A percentile compares a stretch with the other conserved stretches of the same genome.
These are phyloP conservation scores for Stereum hirsutum DNA, from an alignment of 1,284 basidiomycete genomes.

Conservation along the genomic window DNA sequence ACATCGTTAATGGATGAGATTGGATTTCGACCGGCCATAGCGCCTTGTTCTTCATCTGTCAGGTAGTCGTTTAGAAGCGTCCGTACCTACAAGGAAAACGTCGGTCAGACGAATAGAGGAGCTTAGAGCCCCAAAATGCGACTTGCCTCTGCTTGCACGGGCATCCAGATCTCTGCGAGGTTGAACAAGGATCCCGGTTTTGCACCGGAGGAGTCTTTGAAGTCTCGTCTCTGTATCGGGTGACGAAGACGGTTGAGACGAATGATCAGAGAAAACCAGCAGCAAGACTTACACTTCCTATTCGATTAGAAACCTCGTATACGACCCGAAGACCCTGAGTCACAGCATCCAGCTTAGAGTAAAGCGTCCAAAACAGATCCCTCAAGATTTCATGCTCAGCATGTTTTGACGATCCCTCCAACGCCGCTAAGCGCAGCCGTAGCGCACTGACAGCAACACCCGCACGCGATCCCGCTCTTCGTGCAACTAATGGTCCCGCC, in stretches of 20 bases:
- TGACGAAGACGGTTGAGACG: conserved; percentile 7
- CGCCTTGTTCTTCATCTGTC: conserved; percentile 78
- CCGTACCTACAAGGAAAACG: conserved; percentile 48
- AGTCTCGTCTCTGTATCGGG: conserved; percentile 66
- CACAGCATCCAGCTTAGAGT: conserved; percentile 95
- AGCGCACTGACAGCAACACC: conserved; percentile 30
- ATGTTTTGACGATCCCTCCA: conserved; percentile 70
- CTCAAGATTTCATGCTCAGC: conserved; percentile 78
- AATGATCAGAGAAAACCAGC: background rate
- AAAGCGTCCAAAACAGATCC: conserved; percentile 97
- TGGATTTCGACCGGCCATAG: conserved; percentile 72
- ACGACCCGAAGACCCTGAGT: conserved; percentile 88
- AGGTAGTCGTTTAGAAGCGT: conserved; percentile 88
- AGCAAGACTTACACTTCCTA: conserved; percentile 68
- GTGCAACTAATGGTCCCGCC: conserved; percentile 9
- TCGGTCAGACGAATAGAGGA: conserved; percentile 1
- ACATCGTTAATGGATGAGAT: conserved; percentile 94
- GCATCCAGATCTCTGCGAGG: conserved; percentile 85
- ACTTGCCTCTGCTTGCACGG: conserved; percentile 81
- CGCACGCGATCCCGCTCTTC: conserved; percentile 3
- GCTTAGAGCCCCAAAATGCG: too few relatives aligned
- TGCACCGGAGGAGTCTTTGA: conserved; percentile 73
- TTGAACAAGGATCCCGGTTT: conserved; percentile 71
- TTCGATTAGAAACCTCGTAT: conserved; percentile 84
- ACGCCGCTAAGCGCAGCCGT: conserved; percentile 59